Base-by-base conservation (phyloP, 202 grass and related monocot species). In the Setaria viridis region DNA sequence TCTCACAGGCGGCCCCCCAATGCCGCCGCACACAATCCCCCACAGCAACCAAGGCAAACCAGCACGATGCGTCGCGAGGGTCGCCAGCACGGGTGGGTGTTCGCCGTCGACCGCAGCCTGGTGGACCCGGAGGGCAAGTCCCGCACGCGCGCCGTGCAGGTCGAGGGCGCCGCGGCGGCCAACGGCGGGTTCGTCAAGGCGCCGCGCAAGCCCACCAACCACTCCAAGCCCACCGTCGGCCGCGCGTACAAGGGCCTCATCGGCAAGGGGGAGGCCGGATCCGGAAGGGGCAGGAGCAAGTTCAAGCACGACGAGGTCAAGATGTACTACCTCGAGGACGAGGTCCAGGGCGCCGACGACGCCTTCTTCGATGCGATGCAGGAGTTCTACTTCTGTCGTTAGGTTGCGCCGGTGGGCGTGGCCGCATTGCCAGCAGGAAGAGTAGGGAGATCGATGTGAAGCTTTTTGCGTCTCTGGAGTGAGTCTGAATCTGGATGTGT, bases 31-130 rank as follows among this genome's bases (percentile, higher is more conserved):
- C 21, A 1, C 50, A 43, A 58, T 7, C 13, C n/a, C 19, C 21
- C 51, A 21, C 33, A 57, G 74, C 51, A 46, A 43, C 79, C 50
- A 72, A 48, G 6, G 53, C 67, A 48, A 82, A 20, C 9, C 2
- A 48, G 0, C 53, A 72, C 25, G 21, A 82, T 82, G 80, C 80
- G 67, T 72, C 80, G 80, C 80, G 80, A 82, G 80, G 80, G 80
- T 21, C 53, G 80, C 9, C 80, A 72, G 54, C 80, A n/a, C 80
- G 80, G 80, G 80, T 82, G 80, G 67, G 80, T 82, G 80, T 82
- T 59, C 67, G 25, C 67, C 80, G 80, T 71, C 39, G 80, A 82
- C 67, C 67, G 53, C 15, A 59, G 53, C 80, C 51, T 71, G 53
- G 53, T 82, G 1, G 67, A 82, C 53, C 21, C 37, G 21, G 67